Conservation (phyloP, 1,284 basidiomycete genomes). For the Cryptococcus sp. region DNA sequence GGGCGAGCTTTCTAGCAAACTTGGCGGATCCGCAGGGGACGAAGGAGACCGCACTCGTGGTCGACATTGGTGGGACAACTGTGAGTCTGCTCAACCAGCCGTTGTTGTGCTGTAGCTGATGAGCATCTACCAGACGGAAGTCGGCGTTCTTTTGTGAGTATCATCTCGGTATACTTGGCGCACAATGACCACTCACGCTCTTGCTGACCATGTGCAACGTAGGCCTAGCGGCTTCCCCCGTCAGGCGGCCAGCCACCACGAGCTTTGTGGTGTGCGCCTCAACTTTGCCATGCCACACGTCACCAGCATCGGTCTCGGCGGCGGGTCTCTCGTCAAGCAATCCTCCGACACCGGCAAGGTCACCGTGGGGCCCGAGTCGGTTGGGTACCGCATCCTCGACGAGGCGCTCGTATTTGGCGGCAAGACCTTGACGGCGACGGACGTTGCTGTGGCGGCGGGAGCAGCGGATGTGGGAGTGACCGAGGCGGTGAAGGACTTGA, state of each 20-base stretch:
- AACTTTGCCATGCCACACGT: slow-evolving; percentile 42
- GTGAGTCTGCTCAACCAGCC: slow-evolving; percentile 9
- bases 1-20: slow-evolving; percentile 57
- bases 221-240: slow-evolving; percentile 39
- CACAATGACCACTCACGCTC: slow-evolving; percentile 15
- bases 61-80: slow-evolving; percentile 61
- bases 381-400: slow-evolving; percentile 56
- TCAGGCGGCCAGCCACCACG: slow-evolving; percentile 30
- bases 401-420: slow-evolving; percentile 58
- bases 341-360: slow-evolving; percentile 37
- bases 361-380: slow-evolving; percentile 59
- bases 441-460: slow-evolving; percentile 54
- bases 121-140: slow-evolving; percentile 20
- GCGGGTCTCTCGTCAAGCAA: slow-evolving; percentile 31
- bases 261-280: slow-evolving; percentile 34
- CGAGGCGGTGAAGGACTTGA: slow-evolving; percentile 41
- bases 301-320: slow-evolving; percentile 35
- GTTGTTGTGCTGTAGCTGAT: background rate
- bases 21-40: slow-evolving; percentile 35
- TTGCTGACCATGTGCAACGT: slow-evolving; percentile 50
- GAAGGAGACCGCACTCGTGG: slow-evolving; percentile 55
- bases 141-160: slow-evolving; percentile 20
- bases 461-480: slow-evolving; percentile 50
- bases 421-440: slow-evolving; percentile 56
- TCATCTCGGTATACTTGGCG: too few species aligned